phyloP scores from a whole-genome alignment of 1,139 yeast species.

The Pichia sp. region DNA sequence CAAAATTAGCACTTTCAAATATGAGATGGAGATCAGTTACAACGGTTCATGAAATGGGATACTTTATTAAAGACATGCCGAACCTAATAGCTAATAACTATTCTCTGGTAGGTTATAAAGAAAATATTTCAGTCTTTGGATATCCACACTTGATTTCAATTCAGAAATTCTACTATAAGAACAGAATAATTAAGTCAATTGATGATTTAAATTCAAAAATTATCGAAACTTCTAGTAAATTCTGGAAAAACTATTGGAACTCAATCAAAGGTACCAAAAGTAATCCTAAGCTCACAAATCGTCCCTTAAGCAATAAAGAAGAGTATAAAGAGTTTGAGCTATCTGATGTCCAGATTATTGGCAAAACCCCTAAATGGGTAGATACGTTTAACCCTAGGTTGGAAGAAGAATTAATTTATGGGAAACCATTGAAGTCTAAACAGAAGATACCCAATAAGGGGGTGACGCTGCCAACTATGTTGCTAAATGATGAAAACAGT shows the following conservation, averaged over 20 bases:
- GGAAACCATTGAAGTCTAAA: neutral
- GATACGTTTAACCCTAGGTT: constrained; percentile 20
- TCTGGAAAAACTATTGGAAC: constrained; percentile 50
- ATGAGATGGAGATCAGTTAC: constrained; percentile 52
- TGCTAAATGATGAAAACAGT: neutral
- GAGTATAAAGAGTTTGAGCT: constrained; percentile 25
- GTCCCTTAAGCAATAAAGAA: constrained; percentile 21
- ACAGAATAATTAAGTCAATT: constrained; percentile 37
- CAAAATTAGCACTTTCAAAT: constrained; percentile 44
- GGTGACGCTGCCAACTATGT: neutral
- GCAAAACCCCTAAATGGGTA: constrained; percentile 24
- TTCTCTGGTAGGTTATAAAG: constrained; percentile 38
- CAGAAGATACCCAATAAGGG: neutral
- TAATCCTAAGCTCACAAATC: neutral
- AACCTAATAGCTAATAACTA: constrained; percentile 34
- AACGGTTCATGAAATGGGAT: constrained; percentile 57
- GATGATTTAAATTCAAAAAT: constrained; percentile 31
- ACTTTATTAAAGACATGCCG: constrained; percentile 42
- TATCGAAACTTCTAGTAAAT: constrained; percentile 32
- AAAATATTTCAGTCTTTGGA: constrained; percentile 40
- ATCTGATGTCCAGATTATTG: constrained; percentile 20
- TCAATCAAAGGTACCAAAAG: neutral
- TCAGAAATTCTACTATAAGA: constrained; percentile 49
- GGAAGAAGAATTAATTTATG: constrained; percentile 18
- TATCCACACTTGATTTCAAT: constrained; percentile 51